These are phyloP conservation scores for Chrysoporthe cubensis DNA, from an alignment of 2,329 filamentous ascomycete genomes.

Conservation along the genomic window DNA sequence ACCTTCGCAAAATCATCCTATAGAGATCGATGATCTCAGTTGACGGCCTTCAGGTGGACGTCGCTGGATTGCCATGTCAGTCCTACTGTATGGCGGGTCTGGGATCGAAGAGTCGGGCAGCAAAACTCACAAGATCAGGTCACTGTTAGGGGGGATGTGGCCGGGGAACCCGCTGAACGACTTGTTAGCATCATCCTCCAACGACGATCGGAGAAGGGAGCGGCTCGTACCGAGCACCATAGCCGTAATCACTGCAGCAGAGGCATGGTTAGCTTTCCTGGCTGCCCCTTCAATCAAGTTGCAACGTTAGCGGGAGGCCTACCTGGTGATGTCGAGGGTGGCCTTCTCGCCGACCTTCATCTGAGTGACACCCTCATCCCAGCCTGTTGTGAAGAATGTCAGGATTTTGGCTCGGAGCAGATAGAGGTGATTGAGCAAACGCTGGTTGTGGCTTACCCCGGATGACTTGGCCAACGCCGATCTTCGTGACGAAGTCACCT, in stretches of 20 bases:
- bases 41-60: slow-evolving; percentile 40
- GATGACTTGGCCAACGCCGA: slow-evolving; percentile 86
- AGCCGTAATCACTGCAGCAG: slow-evolving; percentile 62
- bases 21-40: slow-evolving; percentile 27
- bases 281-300: background rate
- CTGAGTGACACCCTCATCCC: slow-evolving; percentile 80
- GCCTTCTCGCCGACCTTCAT: slow-evolving; percentile 95
- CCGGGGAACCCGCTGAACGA: slow-evolving; percentile 72
- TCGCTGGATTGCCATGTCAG: slow-evolving; percentile 37
- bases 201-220: background rate
- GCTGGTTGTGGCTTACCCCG: slow-evolving; percentile 61
- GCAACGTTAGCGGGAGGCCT: slow-evolving; percentile 38
- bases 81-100: background rate
- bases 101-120: background rate
- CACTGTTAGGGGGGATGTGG: slow-evolving; percentile 75
- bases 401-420: slow-evolving; percentile 10
- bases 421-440: background rate
- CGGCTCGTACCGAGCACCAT: slow-evolving; percentile 60
- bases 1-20: background rate
- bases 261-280: slow-evolving; percentile 6
- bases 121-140: slow-evolving; percentile 79
- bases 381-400: slow-evolving; percentile 55
- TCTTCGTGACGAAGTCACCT: slow-evolving; percentile 74
- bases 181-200: slow-evolving; percentile 31
- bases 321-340: slow-evolving; percentile 80